Base-by-base conservation (phyloP, 495 filamentous ascomycete genomes). In the Paragyromitra xinjiangensis region DNA sequence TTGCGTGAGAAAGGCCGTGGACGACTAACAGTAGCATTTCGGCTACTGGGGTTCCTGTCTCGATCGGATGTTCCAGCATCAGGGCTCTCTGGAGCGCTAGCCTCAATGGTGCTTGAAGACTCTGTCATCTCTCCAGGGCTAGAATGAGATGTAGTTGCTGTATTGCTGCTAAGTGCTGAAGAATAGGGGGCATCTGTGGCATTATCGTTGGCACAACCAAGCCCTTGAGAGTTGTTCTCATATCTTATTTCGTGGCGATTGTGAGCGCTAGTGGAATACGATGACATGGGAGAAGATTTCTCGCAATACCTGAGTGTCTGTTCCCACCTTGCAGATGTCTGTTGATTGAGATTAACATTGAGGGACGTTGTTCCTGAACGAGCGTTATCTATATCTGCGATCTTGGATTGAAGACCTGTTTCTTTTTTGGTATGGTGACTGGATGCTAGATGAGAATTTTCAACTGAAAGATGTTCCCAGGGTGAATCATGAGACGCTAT, bases 1-100 rank as follows among this genome's bases (percentile, higher is more conserved):
- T 78, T 81, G n/a, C 80, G 69, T 12, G 61, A 78, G 56, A 81
- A 81, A 40, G 80, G 80, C 16, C 51, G 65, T 26, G 77, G 66
- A 53, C 67, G 66, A 19, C 53, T 40, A 19, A 9, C 22, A 58
- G 19, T 5, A 48, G 19, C 9, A 19, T 29, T 56, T 73, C 64
- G 69, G 53, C 61, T 69, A 29, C 58, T 75, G 11, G 45, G 14
- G 5, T 63, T 73, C n/a, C 40, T 58, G 29, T 64, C 74, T 37
- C 61, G 69, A 44, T 77, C 74, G 42, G 74, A 77, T 19, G 24
- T 26, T 39, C 74, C 69, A 55, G 61, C 29, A 22, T 77, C 74
- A 66, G 73, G 73, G 45, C 69, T 76, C 26, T 79, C 77, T 16
- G 74, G 48, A 51, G 77, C 64, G 51, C 24, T 78, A 29, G 29